Evolutionary conservation across 352 stramenopile genomes (phyloP), one percentile per base, ranked within the genome.

Genomic region (Pythium phragmitis): DNA sequence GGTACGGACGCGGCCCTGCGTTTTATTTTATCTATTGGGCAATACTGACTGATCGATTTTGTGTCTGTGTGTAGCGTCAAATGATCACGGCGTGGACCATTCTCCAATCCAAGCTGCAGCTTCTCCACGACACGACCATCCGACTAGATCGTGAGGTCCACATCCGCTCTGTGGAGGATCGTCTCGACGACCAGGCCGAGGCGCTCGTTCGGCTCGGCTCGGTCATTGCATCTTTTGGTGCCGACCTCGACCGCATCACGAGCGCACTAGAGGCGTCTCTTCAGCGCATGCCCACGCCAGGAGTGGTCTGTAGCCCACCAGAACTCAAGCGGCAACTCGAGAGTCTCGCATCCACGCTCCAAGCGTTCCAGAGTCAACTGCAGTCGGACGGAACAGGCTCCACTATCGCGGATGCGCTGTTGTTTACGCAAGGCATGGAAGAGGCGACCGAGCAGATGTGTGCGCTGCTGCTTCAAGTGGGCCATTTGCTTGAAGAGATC

Each of bases 31-130:
- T 34, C 9, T 33, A 34, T 30, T 16, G 46, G 17, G 9, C 9
- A 34, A 19, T 14, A 52, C 46, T n/a, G 8, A n/a, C 13, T 17
- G 5, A 46, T 46, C 39, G 13, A 19, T n/a, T 34, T 2, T 51
- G 45, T 62, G 37, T 58, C 59, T 37, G 37, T 4, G 3, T 59
- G 7, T 36, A 89, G 77, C 63, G 60, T 26, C 78, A 89, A 70
- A 69, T 87, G 14, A 21, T 85, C 2, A 68, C 64, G 1, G 68
- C 69, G 1, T 88, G 74, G 75, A 56, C 63, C 2, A 46, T 80
- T 12, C 60, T 88, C 9, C 75, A 85, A 34, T 75, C 75, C 3
- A 89, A 88, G 54, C 47, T 88, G 2, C 67, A 82, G 37, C 61
- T 83, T 0, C 46, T 86, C 17, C 74, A 87, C n/a, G 68, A 85